These are phyloP conservation scores for Globisporangium paddicum DNA, from an alignment of 352 stramenopile genomes.

Conservation along the genomic window DNA sequence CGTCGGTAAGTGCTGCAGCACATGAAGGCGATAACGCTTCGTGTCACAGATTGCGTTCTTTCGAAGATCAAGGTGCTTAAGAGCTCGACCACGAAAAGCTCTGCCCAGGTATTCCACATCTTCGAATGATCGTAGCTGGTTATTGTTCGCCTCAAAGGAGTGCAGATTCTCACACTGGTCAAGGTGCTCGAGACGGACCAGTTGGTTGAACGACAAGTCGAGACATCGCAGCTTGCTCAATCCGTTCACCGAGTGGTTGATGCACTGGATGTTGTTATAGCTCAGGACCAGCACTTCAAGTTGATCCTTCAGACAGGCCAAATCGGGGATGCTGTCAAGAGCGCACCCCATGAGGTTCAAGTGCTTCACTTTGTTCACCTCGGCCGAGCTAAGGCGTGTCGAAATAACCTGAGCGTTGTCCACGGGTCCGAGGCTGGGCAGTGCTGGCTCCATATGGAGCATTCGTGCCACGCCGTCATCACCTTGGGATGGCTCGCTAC, in stretches of 20 bases:
- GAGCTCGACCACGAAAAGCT: slow-evolving; percentile 11
- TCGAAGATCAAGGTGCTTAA: slow-evolving; percentile 51
- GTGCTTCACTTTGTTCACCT: slow-evolving; percentile 25
- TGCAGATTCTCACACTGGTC: slow-evolving; percentile 28
- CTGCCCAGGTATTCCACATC: slow-evolving; percentile 39
- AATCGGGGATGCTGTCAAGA: slow-evolving; percentile 43
- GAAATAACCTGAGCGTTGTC: slow-evolving; percentile 7
- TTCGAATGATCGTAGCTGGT: slow-evolving; percentile 53
- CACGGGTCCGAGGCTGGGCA: slow-evolving; percentile 9
- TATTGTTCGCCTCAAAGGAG: slow-evolving; percentile 54
- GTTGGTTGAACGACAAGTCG: slow-evolving; percentile 69
- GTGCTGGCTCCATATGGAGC: slow-evolving; percentile 38
- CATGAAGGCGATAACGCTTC: slow-evolving; percentile 68
- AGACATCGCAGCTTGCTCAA: slow-evolving; percentile 39
- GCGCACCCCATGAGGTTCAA: slow-evolving; percentile 52
- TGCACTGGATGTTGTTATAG: slow-evolving; percentile 60
- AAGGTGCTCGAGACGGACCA: slow-evolving; percentile 41
- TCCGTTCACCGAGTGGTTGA: slow-evolving; percentile 23
- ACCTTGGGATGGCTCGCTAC: slow-evolving; percentile 6
- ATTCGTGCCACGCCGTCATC: slow-evolving; percentile 22
- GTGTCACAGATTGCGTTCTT: slow-evolving; percentile 61
- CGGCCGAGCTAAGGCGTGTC: background rate
- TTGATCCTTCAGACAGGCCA: slow-evolving; percentile 25
- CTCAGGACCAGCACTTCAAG: slow-evolving; percentile 66
- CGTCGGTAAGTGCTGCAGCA: slow-evolving; percentile 40